Evolutionary conservation across 768 basidiomycete species (phyloP).

Genomic region (Termitomyces heimii): DNA sequence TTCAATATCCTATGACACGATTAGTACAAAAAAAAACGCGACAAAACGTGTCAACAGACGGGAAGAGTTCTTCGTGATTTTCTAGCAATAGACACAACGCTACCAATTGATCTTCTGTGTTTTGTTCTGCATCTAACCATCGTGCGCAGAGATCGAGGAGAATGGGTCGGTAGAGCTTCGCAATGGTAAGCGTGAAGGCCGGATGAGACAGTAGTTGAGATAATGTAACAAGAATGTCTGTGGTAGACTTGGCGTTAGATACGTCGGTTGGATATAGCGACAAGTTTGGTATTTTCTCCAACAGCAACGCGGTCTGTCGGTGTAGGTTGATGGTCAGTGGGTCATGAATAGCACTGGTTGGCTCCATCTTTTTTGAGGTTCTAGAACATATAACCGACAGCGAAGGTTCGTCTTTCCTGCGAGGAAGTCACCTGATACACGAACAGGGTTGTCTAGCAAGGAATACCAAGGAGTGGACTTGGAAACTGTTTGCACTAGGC

Average conservation of each 20-base stretch:
- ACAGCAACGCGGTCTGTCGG: constrained; percentile 44
- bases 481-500: too few relatives aligned
- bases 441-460: not conserved
- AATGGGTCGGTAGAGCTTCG: constrained; percentile 68
- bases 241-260: constrained; percentile 29
- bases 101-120: constrained; percentile 45
- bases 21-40: constrained; percentile 6
- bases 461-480: too few relatives aligned
- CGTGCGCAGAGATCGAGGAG: constrained; percentile 74
- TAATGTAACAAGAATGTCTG: constrained; percentile 44
- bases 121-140: constrained; percentile 60
- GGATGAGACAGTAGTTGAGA: constrained; percentile 58
- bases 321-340: constrained; percentile 55
- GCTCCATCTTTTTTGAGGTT: constrained; percentile 10
- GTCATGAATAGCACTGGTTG: constrained; percentile 35
- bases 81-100: constrained; percentile 63
- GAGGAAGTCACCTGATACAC: not conserved
- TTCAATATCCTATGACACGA: constrained; percentile 46
- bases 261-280: constrained; percentile 35
- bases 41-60: constrained; percentile 36
- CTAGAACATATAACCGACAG: constrained; percentile 2
- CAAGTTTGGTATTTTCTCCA: constrained; percentile 35
- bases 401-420: not conserved
- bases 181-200: constrained; percentile 56
- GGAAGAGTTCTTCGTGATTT: constrained; percentile 65